Base-by-base conservation (phyloP, 1,284 basidiomycete genomes). In the Megacollybia platyphylla region DNA sequence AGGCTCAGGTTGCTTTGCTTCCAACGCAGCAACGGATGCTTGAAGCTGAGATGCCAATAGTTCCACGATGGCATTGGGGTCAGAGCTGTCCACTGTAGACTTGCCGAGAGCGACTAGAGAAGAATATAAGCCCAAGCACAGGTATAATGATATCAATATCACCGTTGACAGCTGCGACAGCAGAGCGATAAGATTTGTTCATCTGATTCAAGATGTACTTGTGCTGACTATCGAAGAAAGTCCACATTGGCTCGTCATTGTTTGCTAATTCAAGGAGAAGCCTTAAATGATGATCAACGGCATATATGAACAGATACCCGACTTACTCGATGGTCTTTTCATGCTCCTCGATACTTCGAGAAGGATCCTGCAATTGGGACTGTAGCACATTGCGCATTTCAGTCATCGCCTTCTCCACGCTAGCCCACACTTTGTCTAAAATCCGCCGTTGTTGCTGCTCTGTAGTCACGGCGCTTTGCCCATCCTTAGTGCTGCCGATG, bases 291-390 rank as follows among this genome's bases (percentile, higher is more conserved):
- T 30, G 24, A 44, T 37, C 37, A 49, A 47, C 27, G 40, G 36
- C 18, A 45, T 24, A 43, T 29, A 47, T 43, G 15, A 5, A 44
- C 28, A 43, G 7, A 50, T 43, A 36, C 42, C 29, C 6, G 0
- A 63, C 82, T 53, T 54, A 92, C 91, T 98, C 93, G 40, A 99
- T 87, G 1, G 89, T 97, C 67, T 89, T 92, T 64, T 97, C 93
- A 49, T 97, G 90, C 51, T 97, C 94, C 46, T 98, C 96, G 3
- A 94, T 75, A 38, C 75, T 80, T 37, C 87, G 68, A 35, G 66
- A 70, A 2, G 83, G 73, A 51, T 97, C 89, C 55, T 86, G 79
- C 30, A 99, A 63, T 53, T 87, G 79, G 7, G 70, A 70, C 39
- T 86, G 64, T n/a, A 98, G 68, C 27, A 80, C 75, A 39, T 68